These are phyloP conservation scores for Golubevia pallescens DNA, from an alignment of 1,284 basidiomycete genomes.

Conservation along the genomic window DNA sequence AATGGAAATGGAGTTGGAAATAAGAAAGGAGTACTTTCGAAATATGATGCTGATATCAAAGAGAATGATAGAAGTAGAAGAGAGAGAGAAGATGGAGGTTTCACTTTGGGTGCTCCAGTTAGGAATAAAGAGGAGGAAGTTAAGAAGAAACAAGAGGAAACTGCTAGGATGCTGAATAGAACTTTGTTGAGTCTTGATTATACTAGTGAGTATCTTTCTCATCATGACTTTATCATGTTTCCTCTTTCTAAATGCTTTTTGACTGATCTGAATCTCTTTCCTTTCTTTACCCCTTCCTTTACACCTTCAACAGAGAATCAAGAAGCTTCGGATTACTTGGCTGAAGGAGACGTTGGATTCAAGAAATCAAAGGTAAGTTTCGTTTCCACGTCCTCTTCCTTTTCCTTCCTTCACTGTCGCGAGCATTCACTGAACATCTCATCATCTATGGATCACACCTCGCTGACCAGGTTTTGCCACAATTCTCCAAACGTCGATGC, in stretches of 20 bases:
- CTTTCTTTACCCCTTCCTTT: neutral
- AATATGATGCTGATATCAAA: slow-evolving; percentile 90
- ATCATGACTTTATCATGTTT: too few relatives aligned
- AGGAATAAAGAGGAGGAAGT: slow-evolving; percentile 65
- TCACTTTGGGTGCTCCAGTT: slow-evolving; percentile 29
- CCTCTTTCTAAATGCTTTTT: too few relatives aligned
- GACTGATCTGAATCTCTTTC: neutral
- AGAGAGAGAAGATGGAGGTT: slow-evolving; percentile 28
- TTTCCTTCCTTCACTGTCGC: neutral
- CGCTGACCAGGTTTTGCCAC: neutral
- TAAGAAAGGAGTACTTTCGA: slow-evolving; percentile 83
- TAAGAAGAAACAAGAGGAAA: slow-evolving; percentile 70
- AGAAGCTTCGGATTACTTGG: slow-evolving; percentile 83
- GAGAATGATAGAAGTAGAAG: slow-evolving; percentile 65
- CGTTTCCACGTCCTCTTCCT: neutral
- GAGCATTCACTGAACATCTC: slow-evolving; percentile 15
- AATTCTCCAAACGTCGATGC: neutral
- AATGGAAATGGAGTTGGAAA: slow-evolving; percentile 72
- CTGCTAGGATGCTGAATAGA: slow-evolving; percentile 74
- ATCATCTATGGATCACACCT: neutral
- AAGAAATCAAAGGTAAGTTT: slow-evolving; percentile 84
- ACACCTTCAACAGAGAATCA: slow-evolving; percentile 76
- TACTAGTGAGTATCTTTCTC: slow-evolving; percentile 72
- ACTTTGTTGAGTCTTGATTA: slow-evolving; percentile 88
- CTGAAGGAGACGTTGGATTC: slow-evolving; percentile 89